These are phyloP conservation scores for Neckera pumila DNA, from an alignment of 225 moss, liverwort and hornwort species.

Conservation along the genomic window DNA sequence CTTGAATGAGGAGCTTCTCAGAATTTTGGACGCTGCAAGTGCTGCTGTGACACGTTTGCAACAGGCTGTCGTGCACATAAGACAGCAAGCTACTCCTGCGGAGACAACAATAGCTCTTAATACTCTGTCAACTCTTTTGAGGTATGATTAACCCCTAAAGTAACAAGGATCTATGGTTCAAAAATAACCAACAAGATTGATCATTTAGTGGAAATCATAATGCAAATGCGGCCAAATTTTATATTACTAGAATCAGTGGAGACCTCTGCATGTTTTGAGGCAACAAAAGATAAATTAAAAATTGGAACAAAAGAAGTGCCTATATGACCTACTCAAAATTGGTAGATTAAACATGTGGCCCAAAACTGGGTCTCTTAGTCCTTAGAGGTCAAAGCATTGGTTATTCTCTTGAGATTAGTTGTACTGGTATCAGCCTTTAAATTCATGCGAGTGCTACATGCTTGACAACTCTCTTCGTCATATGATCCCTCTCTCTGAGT, in stretches of 20 bases:
- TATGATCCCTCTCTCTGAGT: background rate
- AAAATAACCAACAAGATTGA: background rate
- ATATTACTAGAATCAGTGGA: background rate
- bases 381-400: background rate
- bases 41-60: constrained; percentile 21
- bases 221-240: background rate
- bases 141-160: background rate
- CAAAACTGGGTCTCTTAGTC: background rate
- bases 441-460: background rate
- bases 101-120: constrained; percentile 8
- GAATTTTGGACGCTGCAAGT: constrained; percentile 15
- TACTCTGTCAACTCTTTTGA: constrained; percentile 24
- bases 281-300: background rate
- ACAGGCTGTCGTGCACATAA: constrained; percentile 19
- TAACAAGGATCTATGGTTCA: background rate
- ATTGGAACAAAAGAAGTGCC: background rate
- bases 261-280: background rate
- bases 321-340: background rate
- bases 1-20: constrained; percentile 12
- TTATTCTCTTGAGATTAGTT: background rate
- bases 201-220: background rate
- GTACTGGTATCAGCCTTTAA: background rate
- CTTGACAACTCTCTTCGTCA: background rate
- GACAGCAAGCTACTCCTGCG: constrained; percentile 21
- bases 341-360: background rate